phyloP scores from a whole-genome alignment of 1,284 basidiomycete genomes.

The Melampsora occidentalis region DNA sequence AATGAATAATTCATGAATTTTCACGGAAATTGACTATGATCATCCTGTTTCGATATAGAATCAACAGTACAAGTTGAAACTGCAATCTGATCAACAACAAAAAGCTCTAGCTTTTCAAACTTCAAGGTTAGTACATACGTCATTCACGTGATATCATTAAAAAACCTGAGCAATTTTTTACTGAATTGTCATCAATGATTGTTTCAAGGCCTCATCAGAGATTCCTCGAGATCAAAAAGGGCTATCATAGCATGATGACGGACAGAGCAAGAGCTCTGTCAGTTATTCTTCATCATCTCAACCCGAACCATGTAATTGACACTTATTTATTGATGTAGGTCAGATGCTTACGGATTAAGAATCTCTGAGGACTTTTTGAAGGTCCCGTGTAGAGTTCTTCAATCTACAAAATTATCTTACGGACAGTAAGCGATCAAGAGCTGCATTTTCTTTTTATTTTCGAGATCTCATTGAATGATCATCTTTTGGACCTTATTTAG shows the following conservation, averaged over 20 bases:
- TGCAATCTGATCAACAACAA: constrained; percentile 21
- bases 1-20: too few species aligned
- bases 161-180: neutral
- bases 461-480: neutral
- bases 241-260: too few species aligned
- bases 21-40: too few species aligned
- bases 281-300: too few species aligned
- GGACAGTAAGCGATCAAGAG: neutral
- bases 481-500: neutral
- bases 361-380: too few species aligned
- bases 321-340: neutral
- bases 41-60: too few species aligned
- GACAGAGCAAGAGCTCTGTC: too few species aligned
- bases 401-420: constrained; percentile 16
- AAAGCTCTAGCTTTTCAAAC: constrained; percentile 29
- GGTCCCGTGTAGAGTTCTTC: neutral
- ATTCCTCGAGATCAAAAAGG: too few species aligned
- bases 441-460: neutral
- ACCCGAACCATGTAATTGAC: neutral
- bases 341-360: too few species aligned
- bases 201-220: too few species aligned
- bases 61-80: constrained; percentile 32
- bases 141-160: too few species aligned
- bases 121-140: neutral
- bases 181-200: neutral